Conservation (phyloP, 2,329 filamentous ascomycete species). For the Verticillium nonalfalfae region DNA sequence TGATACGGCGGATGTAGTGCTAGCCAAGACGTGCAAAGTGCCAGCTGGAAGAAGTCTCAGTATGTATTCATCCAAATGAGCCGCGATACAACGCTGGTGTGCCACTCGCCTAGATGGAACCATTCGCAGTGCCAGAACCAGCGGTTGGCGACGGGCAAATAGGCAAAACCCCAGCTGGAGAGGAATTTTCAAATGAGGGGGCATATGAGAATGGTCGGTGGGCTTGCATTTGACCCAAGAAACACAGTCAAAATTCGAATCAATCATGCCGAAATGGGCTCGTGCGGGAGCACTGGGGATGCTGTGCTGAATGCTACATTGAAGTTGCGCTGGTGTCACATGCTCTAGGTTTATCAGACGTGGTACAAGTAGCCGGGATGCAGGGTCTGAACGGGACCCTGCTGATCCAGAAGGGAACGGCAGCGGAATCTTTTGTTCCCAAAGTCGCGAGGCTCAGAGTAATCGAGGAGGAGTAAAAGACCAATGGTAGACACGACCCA, state of each 20-base stretch:
- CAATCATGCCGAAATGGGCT: neutral
- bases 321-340: neutral
- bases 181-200: neutral
- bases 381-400: neutral
- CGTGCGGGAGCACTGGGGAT: neutral
- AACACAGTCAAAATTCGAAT: neutral
- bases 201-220: neutral
- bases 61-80: neutral
- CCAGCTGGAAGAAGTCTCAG: neutral
- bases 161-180: neutral
- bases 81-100: neutral
- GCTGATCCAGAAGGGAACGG: too few species aligned
- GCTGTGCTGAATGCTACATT: neutral
- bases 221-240: neutral
- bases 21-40: neutral
- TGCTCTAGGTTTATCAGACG: neutral
- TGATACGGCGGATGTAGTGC: neutral
- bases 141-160: neutral
- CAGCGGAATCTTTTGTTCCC: too few species aligned
- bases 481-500: too few species aligned
- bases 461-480: too few species aligned
- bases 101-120: neutral
- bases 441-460: too few species aligned
- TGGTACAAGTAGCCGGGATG: neutral
- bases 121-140: neutral